A percentile compares a stretch with the other conserved stretches of the same genome.
Evolutionary conservation across 164 flowering plant genomes (phyloP).

Genomic region (Magnolia sinica): DNA sequence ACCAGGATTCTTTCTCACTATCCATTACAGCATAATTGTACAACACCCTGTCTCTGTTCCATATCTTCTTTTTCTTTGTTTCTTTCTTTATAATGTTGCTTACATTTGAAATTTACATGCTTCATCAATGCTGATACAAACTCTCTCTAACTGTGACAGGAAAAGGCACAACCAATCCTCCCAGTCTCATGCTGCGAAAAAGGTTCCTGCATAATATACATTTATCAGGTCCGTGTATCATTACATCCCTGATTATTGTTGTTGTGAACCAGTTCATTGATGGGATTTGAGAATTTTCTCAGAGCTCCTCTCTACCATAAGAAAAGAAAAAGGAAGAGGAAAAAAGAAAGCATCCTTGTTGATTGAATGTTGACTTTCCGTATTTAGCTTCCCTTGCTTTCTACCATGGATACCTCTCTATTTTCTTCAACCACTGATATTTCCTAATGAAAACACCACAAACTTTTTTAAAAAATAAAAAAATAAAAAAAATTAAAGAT

Average conservation of each 20-base stretch:
- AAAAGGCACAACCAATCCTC: conserved; percentile 19
- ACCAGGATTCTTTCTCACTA: background rate
- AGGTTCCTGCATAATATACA: conserved; percentile 5
- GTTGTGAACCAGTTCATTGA: background rate
- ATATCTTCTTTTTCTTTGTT: background rate
- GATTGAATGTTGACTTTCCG: no score
- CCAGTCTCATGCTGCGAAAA: background rate
- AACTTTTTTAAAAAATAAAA: no score
- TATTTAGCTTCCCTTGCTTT: no score
- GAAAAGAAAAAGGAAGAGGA: no score
- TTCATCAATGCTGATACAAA: background rate
- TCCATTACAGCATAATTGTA: background rate
- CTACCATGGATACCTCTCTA: no score
- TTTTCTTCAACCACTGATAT: no score
- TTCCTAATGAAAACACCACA: no score
- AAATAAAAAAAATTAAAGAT: no score
- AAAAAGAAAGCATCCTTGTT: no score
- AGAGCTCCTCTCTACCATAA: background rate
- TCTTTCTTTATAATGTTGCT: background rate
- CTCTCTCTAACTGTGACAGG: conserved; percentile 18
- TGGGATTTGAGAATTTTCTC: background rate
- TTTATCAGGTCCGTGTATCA: background rate
- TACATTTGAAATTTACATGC: no score
- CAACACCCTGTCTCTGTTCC: background rate
- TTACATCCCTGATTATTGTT: background rate